A percentile compares a stretch with the other conserved stretches of the same genome.
These are phyloP conservation scores for Rhodotorula mucilaginosa DNA, from an alignment of 1,284 basidiomycete genomes.

Conservation along the genomic window DNA sequence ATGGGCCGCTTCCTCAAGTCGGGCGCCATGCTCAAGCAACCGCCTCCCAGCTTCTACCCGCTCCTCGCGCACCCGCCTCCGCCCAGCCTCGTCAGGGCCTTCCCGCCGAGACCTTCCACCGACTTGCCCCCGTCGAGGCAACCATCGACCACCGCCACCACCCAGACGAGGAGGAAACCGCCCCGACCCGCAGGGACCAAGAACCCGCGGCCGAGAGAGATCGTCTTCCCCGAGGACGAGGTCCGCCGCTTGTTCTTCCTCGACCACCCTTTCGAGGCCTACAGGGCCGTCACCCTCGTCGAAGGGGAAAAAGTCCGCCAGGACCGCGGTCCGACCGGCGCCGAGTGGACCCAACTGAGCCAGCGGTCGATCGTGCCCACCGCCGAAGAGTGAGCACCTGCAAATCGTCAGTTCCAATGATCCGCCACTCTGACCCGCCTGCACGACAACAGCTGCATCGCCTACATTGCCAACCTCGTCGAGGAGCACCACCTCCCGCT, in stretches of 20 bases:
- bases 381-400: slow-evolving; percentile 66
- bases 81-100: slow-evolving; percentile 70
- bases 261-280: slow-evolving; percentile 95
- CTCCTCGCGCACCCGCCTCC: slow-evolving; percentile 84
- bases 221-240: slow-evolving; percentile 80
- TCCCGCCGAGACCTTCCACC: slow-evolving; percentile 57
- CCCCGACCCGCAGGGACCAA: slow-evolving; percentile 39
- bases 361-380: slow-evolving; percentile 62
- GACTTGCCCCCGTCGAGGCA: slow-evolving; percentile 42
- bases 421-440: not conserved
- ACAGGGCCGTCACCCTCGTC: slow-evolving; percentile 72
- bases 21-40: slow-evolving; percentile 63
- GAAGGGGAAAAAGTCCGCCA: slow-evolving; percentile 58
- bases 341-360: slow-evolving; percentile 68
- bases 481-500: slow-evolving; percentile 64
- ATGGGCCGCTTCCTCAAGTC: slow-evolving; percentile 73
- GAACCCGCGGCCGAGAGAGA: slow-evolving; percentile 60
- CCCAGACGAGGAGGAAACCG: slow-evolving; percentile 38
- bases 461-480: slow-evolving; percentile 76
- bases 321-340: slow-evolving; percentile 59
- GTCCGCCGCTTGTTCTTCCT: slow-evolving; percentile 87
- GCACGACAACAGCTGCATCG: slow-evolving; percentile 62
- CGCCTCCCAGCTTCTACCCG: slow-evolving; percentile 82
- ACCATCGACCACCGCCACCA: slow-evolving; percentile 43
- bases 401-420: not conserved